Base-by-base conservation (phyloP, 805 yeast species). In the Nakazawaea pomicola region DNA sequence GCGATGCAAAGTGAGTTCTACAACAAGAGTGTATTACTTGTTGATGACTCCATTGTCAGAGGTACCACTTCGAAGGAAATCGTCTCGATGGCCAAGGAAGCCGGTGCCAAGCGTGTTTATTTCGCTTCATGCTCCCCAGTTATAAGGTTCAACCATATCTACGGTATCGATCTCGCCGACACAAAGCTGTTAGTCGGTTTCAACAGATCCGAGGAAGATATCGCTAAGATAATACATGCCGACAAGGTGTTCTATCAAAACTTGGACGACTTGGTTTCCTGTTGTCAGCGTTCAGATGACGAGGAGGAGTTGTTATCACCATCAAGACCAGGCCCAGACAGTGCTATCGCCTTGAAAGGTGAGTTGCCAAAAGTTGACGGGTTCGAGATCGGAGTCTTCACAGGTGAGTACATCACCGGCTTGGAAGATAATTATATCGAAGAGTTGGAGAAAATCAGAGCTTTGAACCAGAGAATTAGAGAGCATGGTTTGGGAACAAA, bases 81-180 rank as follows among this genome's bases (percentile, higher is more conserved):
- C 50, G 95, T 93, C 25, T 83, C 80, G 50, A 93, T 93, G 99
- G 99, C 99, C n/a, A 76, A 84, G 53, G 99, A 93, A 62, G 96
- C 98, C 4, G 99, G 99, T 44, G 99, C 99, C 33, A 80, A 76
- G 46, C 83, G 80, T 53, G 99, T 93, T n/a, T 91, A 78, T 60
- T 83, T 93, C 61, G 99, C 99, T 0, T 86, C 95, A 19, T 93
- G 97, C 57, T 95, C 99, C 12, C 99, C 99, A 21, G 95, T 97
- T n/a, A 93, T 93, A 54, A 78, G 99, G 62, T 79, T 70, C 65
- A 93, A 93, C 66, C 99, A 93, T 60, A 88, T 93, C 45, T 93
- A 93, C 61, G 99, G 99, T 60, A 93, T 93, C 50, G 99, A 93
- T 67, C 74, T 93, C 47, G 98, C 99, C 21, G 98, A 93, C 57